Evolutionary conservation across 179 eudicot genomes (phyloP), one percentile per base, ranked within the genome.

Genomic region (Carnegiea gigantea): DNA sequence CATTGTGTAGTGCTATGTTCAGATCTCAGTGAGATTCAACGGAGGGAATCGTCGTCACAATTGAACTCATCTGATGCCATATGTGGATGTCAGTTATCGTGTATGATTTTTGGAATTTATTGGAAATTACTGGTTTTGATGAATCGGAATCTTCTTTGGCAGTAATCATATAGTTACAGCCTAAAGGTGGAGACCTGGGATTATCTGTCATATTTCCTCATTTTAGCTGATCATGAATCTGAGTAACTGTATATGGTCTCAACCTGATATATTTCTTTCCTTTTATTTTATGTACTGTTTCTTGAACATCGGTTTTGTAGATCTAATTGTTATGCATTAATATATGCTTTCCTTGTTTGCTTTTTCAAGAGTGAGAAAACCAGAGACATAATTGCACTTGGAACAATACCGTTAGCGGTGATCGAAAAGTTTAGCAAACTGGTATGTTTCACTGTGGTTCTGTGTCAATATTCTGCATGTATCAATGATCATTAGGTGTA

Each of bases 391-490:
- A 89, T 97, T 84, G 85, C 92, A 43, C 92, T 97, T 84, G 99
- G 99, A 88, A 91, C 99, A 9, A 92, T 94, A 85, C 95, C 99
- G 2, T 82, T 91, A 87, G 93, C 95, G 23, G 87, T 92, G 36
- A 92, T 97, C 13, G 99, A 97, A 77, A 96, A 92, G 89, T 97
- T 95, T 83, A 88, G 79, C 87, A 95, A 93, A 87, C 85, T 86
- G 79, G 98, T 93, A 89, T 84, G 97, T 88, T 85, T 89, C 68
- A 13, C 80, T 81, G 53, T 65, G 84, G 77, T 75, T 73, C 38
- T 1, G 59, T 26, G 38, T 44, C 23, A 62, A 1, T 49, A 51
- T 43, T 84, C 36, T 77, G 26, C 24, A 18, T 38, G 51, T 60
- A 75, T 51, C 9, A 51, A 17, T 64, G 46, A 13, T 33, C 0